Evolutionary conservation across 2,329 filamentous ascomycete species (phyloP).

Genomic region (Alternaria postmessia): DNA sequence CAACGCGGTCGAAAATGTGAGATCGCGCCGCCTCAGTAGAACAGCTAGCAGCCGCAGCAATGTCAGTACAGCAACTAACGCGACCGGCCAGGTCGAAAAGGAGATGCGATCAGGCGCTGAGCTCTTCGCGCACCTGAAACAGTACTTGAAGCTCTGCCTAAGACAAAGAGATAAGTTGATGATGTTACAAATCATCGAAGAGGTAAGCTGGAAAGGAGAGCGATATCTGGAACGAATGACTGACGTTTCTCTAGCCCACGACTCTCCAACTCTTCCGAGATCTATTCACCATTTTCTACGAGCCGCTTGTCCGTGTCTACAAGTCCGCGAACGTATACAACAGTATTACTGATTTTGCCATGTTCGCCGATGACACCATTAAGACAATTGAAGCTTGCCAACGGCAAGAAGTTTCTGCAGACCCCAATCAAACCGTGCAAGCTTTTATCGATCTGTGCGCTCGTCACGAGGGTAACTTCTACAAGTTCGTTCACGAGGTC

Average conservation of each 20-base stretch:
- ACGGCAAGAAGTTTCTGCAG: slow-evolving; percentile 83
- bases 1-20: slow-evolving; percentile 83
- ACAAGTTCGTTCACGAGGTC: slow-evolving; percentile 98
- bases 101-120: slow-evolving; percentile 89
- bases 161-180: slow-evolving; percentile 93
- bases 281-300: slow-evolving; percentile 98
- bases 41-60: slow-evolving; percentile 46
- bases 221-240: slow-evolving; percentile 6
- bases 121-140: slow-evolving; percentile 93
- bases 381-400: slow-evolving; percentile 75
- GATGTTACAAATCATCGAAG: slow-evolving; percentile 96
- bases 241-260: slow-evolving; percentile 66
- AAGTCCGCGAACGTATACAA: slow-evolving; percentile 98
- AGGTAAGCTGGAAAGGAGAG: slow-evolving; percentile 55
- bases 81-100: slow-evolving; percentile 68
- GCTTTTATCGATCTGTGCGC: slow-evolving; percentile 97
- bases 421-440: slow-evolving; percentile 98
- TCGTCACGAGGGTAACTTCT: slow-evolving; percentile 94
- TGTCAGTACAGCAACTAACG: slow-evolving; percentile 36
- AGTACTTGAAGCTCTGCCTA: slow-evolving; percentile 89
- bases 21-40: slow-evolving; percentile 41
- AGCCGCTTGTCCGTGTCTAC: slow-evolving; percentile 94
- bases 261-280: slow-evolving; percentile 96
- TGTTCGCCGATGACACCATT: slow-evolving; percentile 93
- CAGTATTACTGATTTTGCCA: slow-evolving; percentile 94